Evolutionary conservation across 352 stramenopile genomes (phyloP), one percentile per base, ranked within the genome.

Genomic region (Globisporangium nagaii): DNA sequence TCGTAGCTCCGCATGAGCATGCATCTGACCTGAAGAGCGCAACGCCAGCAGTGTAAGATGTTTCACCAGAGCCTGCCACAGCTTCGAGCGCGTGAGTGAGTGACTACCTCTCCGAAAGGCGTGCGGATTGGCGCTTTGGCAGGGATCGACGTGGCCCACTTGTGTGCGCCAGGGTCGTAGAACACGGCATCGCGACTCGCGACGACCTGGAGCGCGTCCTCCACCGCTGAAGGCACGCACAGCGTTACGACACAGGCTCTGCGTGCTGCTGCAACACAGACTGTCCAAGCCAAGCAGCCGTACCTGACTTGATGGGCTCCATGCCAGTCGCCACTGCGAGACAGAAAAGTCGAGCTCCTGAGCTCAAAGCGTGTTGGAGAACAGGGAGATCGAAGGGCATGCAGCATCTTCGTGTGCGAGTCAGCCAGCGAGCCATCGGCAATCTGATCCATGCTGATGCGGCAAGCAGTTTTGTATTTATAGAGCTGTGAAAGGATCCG

Each of bases 181-280:
- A 76, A 72, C 19, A 88, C 75, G 43, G 71, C 48, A 46, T 85
- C 67, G 11, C 78, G 68, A 15, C 60, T 74, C 2, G 63, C 70
- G 5, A 90, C 46, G 13, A 82, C 53, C 17, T 62, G 58, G 9
- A 88, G 47, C 2, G 77, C 80, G 42, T 88, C 75, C 13, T 80
- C 63, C 28, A 88, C 69, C 17, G 68, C 80, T 72, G 58, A 44
- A 44, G 15, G 7, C 19, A 49, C 19, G 40, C n/a, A n/a, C n/a
- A 28, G 19, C 4, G 12, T n/a, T 13, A 32, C 13, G 22, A 46
- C 17, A 34, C 30, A 9, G 10, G 41, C 9, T 15, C 6, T 17
- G 41, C 15, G 4, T 11, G 25, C 4, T 31, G 13, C 24, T 41
- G 11, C 15, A 37, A 37, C 32, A 37, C 3, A 1, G 10, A 37